A percentile compares a stretch with the other conserved stretches of the same genome.
Conservation (phyloP, 495 filamentous ascomycete genomes). For the Aspergillus coremiiformis region DNA sequence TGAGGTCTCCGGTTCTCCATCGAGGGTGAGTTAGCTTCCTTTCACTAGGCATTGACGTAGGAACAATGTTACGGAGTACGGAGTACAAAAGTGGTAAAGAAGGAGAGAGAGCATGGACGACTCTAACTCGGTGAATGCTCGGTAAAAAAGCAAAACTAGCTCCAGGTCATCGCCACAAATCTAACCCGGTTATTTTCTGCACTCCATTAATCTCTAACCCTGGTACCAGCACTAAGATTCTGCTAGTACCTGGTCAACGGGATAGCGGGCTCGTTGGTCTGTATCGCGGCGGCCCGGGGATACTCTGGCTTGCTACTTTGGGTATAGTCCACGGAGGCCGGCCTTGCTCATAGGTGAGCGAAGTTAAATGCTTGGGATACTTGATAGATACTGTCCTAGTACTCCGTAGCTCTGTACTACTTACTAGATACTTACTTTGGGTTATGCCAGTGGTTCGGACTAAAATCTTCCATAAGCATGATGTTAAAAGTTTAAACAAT, state of each 20-base stretch:
- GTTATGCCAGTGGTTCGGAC: too few species aligned
- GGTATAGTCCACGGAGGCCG: too few species aligned
- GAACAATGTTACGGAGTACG: background rate
- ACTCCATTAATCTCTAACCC: constrained; percentile 7
- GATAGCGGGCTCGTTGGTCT: background rate
- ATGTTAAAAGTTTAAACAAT: background rate
- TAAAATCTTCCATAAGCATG: too few species aligned
- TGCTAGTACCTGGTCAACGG: background rate
- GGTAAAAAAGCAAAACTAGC: background rate
- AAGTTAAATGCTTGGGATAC: background rate
- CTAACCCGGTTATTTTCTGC: background rate
- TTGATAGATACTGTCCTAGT: too few species aligned
- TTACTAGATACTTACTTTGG: too few species aligned
- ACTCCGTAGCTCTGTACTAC: too few species aligned
- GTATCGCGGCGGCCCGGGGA: too few species aligned
- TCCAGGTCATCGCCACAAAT: constrained; percentile 1
- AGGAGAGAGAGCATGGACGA: background rate
- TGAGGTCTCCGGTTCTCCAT: background rate
- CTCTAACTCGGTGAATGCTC: constrained; percentile 4
- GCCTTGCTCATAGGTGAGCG: too few species aligned
- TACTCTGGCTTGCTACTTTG: too few species aligned
- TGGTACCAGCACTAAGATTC: constrained; percentile 1
- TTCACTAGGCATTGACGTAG: too few species aligned
- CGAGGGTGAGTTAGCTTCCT: background rate
- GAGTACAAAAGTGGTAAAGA: background rate